Conservation (phyloP, 2,329 filamentous ascomycete species). For the Exophiala dermatitidis region DNA sequence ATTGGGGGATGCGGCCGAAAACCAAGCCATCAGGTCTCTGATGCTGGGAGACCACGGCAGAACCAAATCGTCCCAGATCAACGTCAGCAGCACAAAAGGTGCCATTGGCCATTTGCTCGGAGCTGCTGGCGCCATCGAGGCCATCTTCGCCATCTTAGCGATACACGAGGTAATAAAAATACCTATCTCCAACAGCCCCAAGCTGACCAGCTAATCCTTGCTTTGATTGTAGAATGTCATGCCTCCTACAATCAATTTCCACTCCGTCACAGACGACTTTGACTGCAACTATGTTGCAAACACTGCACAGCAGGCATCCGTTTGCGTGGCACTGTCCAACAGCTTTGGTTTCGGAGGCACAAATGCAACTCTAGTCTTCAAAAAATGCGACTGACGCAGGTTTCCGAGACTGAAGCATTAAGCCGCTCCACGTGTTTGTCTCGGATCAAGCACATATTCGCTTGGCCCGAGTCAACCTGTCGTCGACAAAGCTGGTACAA, state of each 20-base stretch:
- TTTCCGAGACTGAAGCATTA: background rate
- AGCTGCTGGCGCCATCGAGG: conserved; percentile 83
- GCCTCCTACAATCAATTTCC: conserved; percentile 80
- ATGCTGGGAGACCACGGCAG: conserved; percentile 68
- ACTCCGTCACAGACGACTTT: conserved; percentile 57
- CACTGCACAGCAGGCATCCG: conserved; percentile 59
- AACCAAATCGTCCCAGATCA: conserved; percentile 55
- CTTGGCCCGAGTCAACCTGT: no score
- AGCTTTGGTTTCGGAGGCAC: conserved; percentile 98
- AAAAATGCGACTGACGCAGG: conserved; percentile 9
- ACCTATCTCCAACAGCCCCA: conserved; percentile 1
- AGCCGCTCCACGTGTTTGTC: no score
- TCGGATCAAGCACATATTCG: no score
- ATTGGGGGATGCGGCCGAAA: conserved; percentile 82
- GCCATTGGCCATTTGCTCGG: conserved; percentile 87
- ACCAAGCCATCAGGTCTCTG: conserved; percentile 68
- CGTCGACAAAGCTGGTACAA: no score
- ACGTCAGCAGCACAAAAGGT: conserved; percentile 89
- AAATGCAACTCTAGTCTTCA: conserved; percentile 64
- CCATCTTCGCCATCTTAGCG: conserved; percentile 73
- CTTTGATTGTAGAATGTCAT: conserved; percentile 55
- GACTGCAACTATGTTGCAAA: conserved; percentile 80
- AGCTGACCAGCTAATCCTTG: background rate
- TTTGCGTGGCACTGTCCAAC: conserved; percentile 77
- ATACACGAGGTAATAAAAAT: conserved; percentile 61